These are phyloP conservation scores for Ophiocordyceps camponoti-floridani DNA, from an alignment of 2,329 filamentous ascomycete species.

Conservation along the genomic window DNA sequence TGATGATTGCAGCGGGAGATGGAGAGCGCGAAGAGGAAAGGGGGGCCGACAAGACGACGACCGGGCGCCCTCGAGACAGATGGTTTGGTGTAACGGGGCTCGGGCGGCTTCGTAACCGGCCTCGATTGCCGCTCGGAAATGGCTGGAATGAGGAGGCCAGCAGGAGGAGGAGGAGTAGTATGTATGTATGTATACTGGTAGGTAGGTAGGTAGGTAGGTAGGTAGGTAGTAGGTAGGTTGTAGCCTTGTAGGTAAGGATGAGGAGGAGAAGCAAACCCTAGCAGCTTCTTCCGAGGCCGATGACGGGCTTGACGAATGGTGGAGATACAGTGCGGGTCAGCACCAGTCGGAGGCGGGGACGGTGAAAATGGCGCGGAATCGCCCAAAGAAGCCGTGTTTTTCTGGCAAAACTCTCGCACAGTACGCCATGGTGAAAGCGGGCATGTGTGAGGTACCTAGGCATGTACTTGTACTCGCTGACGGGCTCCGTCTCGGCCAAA, in stretches of 20 bases:
- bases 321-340: background rate
- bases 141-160: background rate
- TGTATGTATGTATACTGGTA: too few species aligned
- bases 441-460: too few species aligned
- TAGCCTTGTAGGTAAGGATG: background rate
- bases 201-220: too few species aligned
- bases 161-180: background rate
- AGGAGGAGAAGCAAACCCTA: background rate
- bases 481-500: too few species aligned
- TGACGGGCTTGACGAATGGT: background rate
- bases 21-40: background rate
- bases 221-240: too few species aligned
- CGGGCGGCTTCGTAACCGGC: background rate
- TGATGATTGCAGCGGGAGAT: background rate
- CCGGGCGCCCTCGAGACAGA: background rate
- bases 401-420: background rate
- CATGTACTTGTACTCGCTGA: too few species aligned
- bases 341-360: background rate
- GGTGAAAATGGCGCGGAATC: background rate
- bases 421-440: background rate
- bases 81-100: background rate
- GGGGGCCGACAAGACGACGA: background rate
- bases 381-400: background rate
- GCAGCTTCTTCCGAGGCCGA: background rate
- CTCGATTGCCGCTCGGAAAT: background rate